These are phyloP conservation scores for Zymoseptoria crescenta DNA, from an alignment of 2,329 filamentous ascomycete species.

Conservation along the genomic window DNA sequence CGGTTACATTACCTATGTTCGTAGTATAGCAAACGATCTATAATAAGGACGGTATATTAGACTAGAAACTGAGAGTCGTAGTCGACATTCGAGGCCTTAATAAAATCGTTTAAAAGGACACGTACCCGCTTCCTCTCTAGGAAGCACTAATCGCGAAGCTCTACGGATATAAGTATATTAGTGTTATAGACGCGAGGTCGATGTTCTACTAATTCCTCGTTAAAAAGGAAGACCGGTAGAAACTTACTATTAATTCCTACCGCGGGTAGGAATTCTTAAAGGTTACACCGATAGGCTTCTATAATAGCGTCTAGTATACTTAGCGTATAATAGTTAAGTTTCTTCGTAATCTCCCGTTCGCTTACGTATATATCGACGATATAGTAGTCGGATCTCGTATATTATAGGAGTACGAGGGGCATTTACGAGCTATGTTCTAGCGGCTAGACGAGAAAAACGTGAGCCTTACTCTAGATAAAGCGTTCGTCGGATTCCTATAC, in stretches of 20 bases:
- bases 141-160: constrained; percentile 1
- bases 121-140: background rate
- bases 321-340: background rate
- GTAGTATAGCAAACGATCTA: background rate
- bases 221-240: background rate
- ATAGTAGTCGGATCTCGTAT: background rate
- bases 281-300: background rate
- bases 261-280: background rate
- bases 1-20: background rate
- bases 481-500: background rate
- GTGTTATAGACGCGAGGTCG: background rate
- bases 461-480: background rate
- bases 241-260: background rate
- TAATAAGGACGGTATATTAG: background rate
- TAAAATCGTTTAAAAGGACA: background rate
- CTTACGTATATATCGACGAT: background rate
- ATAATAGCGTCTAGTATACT: background rate
- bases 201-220: constrained; percentile 1
- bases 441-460: too few species aligned
- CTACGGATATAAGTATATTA: background rate
- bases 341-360: background rate
- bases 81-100: background rate
- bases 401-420: too few species aligned
- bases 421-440: too few species aligned
- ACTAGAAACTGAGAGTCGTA: background rate